Conservation (phyloP, 176 grass and related monocot species). For the Pontederia paniculata region DNA sequence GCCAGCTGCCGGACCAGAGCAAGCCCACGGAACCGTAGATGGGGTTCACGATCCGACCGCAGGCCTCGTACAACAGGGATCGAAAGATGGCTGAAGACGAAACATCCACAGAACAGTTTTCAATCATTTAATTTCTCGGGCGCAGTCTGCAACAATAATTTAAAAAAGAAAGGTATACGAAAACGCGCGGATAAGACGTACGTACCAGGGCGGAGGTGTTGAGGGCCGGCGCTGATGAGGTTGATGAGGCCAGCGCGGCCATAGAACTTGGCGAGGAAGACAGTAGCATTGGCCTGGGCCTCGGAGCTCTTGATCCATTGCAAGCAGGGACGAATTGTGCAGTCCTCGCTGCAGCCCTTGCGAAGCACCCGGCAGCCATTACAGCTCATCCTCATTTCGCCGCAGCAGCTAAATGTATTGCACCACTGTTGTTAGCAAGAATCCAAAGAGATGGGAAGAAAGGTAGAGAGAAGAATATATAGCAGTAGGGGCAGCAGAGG, state of each 20-base stretch:
- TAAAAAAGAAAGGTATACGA: too few relatives aligned
- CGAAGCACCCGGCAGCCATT: slow-evolving; percentile 28
- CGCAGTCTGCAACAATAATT: neutral
- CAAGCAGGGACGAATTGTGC: slow-evolving; percentile 25
- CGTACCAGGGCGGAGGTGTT: slow-evolving; percentile 23
- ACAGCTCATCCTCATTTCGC: slow-evolving; percentile 31
- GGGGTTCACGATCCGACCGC: slow-evolving; percentile 6
- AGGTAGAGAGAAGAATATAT: neutral
- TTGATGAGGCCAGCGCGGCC: slow-evolving; percentile 32
- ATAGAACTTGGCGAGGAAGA: slow-evolving; percentile 46
- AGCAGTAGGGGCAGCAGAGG: too few relatives aligned
- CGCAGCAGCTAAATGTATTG: neutral
- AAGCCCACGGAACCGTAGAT: slow-evolving; percentile 3
- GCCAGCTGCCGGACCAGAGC: slow-evolving; percentile 10
- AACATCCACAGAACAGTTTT: neutral
- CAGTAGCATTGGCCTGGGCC: slow-evolving; percentile 27
- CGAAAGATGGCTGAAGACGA: neutral
- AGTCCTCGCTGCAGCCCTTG: slow-evolving; percentile 26
- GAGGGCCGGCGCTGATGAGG: slow-evolving; percentile 22
- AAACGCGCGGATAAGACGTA: too few relatives aligned
- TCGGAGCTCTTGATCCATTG: slow-evolving; percentile 34
- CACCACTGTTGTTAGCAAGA: too few relatives aligned
- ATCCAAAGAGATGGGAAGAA: too few relatives aligned
- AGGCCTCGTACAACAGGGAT: slow-evolving; percentile 2
- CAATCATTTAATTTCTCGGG: neutral